Base-by-base conservation (phyloP, 2,329 filamentous ascomycete species). In the Elsinoe batatas region DNA sequence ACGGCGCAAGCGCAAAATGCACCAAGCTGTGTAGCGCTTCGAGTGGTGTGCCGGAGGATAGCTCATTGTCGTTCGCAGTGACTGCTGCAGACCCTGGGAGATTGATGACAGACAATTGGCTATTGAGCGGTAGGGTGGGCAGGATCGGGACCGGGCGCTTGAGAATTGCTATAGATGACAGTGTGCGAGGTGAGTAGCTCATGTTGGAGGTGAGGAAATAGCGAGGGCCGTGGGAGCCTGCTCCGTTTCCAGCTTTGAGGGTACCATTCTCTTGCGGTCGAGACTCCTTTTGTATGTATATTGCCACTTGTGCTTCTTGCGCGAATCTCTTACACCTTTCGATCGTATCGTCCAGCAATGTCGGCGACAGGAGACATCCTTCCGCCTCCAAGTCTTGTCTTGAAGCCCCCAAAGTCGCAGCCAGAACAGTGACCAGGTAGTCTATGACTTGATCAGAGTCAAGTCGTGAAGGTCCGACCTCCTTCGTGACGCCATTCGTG, bases 71-170 rank as follows among this genome's bases (percentile, higher is more conserved):
- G 62, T 80, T 82, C 2, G 49, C 32, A 1, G 53, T 42, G 6
- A 60, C 58, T 12, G 62, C 53, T 12, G 65, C 63, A 26, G 61
- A 56, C 63, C 81, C 84, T 10, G 93, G 91, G 59, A 98, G 77
- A 68, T 95, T 96, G 70, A 91, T 87, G 67, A 96, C 87, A 67
- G 94, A 89, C 64, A 98, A 84, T 74, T 98, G 93, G 57, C 85
- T 85, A 64, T 85, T 84, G 67, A 98, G 82, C 57, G 91, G 87
- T 68, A 89, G 77, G 64, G 80, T 81, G 58, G 88, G 83, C 69
- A 96, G 88, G 72, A 98, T 88, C 53, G 91, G 87, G 68, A 85
- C 83, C 55, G 91, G 86, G 56, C 89, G 84, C 76, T 98, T 98
- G 62, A 95, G 80, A 64, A 98, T 82, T 56, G 90, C 87, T 61